Evolutionary conservation across 768 basidiomycete species (phyloP), one percentile per base, ranked within the genome.

Genomic region (Chalciporus pseudorubinellus): DNA sequence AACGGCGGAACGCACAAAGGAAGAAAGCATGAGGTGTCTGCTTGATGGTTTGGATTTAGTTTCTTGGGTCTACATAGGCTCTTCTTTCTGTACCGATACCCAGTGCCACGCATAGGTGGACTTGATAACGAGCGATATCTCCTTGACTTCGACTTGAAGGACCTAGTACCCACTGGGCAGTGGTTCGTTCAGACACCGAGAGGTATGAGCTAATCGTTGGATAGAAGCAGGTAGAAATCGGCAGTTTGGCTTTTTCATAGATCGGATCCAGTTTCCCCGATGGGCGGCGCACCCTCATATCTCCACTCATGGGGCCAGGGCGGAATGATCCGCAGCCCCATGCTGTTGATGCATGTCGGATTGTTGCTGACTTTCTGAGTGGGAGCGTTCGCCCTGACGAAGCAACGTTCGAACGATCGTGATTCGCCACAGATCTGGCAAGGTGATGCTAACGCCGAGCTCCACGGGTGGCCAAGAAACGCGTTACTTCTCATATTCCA

Each of bases 1-100:
- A 68, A 48, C 62, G 67, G 24, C 60, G 67, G 39, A 62, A 68
- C 29, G 40, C 67, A 0, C 57, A 64, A 29, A 69, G 58, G 58
- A 59, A 49, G 34, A 60, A 38, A 33, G 24, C 47, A 20, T 56
- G 48, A 48, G 12, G 19, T 9, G 12, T 26, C 12, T 22, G 16
- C 1, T n/a, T 16, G 34, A 16, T 36, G 16, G 34, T 36, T 34
- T 6, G 34, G n/a, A 36, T 7, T 26, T 21, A 20, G 0, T 33
- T 28, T 44, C 13, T 24, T 24, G 20, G 18, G 12, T 26, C 16
- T 50, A 19, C 7, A 13, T 31, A 39, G 14, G 20, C 40, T 6
- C 2, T 29, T 26, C 12, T 34, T 44, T 42, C 24, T 36, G 14
- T 36, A 34, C 16, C 14, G 34, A 36, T 36, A 36, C 34, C 34